Conservation (phyloP, 768 basidiomycete species). For the Daedaleopsis nitida region DNA sequence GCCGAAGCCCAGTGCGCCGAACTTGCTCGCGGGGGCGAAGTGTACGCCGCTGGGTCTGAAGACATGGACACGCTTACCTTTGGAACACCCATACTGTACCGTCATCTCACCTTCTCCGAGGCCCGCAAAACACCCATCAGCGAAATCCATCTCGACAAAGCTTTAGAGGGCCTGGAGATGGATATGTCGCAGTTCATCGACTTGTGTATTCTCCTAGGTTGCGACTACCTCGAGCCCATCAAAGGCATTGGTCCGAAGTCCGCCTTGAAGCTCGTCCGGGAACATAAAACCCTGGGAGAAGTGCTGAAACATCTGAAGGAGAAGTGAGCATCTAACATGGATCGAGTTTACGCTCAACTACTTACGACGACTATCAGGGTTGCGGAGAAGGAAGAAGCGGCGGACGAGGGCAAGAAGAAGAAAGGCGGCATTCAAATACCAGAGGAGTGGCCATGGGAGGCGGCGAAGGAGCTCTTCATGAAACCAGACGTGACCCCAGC, state of each 20-base stretch:
- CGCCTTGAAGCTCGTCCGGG: slow-evolving; percentile 88
- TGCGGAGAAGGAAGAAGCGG: slow-evolving; percentile 43
- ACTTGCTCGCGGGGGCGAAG: slow-evolving; percentile 94
- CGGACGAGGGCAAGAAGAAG: slow-evolving; percentile 59
- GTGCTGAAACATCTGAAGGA: slow-evolving; percentile 79
- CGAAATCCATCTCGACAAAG: slow-evolving; percentile 82
- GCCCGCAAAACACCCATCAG: slow-evolving; percentile 96
- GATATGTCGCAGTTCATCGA: slow-evolving; percentile 97
- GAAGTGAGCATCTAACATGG: slow-evolving; percentile 49
- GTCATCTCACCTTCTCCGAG: slow-evolving; percentile 97
- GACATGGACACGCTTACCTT: slow-evolving; percentile 99
- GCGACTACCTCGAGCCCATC: slow-evolving; percentile 99
- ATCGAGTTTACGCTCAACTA: too few species aligned
- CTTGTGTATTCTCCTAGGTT: slow-evolving; percentile 93
- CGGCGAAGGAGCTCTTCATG: slow-evolving; percentile 88
- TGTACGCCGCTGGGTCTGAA: slow-evolving; percentile 97
- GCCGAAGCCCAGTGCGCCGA: slow-evolving; percentile 99
- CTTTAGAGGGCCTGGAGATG: slow-evolving; percentile 89
- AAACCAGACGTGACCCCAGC: slow-evolving; percentile 89
- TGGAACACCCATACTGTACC: slow-evolving; percentile 84
- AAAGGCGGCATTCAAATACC: slow-evolving; percentile 82
- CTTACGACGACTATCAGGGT: slow-evolving; percentile 34
- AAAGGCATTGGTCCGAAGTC: slow-evolving; percentile 96
- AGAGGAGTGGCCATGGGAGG: slow-evolving; percentile 96
- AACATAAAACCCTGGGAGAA: slow-evolving; percentile 69